Evolutionary conservation across 352 stramenopile species (phyloP), one percentile per base, ranked within the genome.

Genomic region (Paralagenidium karlingii): DNA sequence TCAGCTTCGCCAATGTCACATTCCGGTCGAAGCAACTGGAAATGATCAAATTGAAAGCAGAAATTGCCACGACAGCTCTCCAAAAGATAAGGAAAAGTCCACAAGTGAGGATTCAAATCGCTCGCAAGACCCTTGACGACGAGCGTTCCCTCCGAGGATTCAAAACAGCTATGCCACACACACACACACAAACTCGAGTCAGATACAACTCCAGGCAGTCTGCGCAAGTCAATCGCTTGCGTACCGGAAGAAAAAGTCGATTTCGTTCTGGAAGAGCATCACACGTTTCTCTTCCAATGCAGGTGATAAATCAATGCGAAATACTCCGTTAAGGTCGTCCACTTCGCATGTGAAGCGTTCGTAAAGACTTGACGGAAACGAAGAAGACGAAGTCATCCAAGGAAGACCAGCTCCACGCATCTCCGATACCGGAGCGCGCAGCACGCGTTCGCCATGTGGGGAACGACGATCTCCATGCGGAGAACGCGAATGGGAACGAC

Each of bases 71-170:
- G 66, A 31, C 70, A 84, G 45, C 70, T 82, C 51, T 87, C 69
- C 15, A 87, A 50, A 39, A 87, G 78, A 40, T 84, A 87, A 5
- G 74, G 65, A 69, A 69, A 87, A 9, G 67, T 64, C 74, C 74
- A 87, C 26, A 87, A 75, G 45, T 83, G 83, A 58, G 74, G 69
- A 40, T 82, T 87, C 38, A 87, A 49, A 30, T 83, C 69, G 38
- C 68, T 87, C 13, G 58, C 65, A 68, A 87, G 84, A 21, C 74
- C 74, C 40, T 87, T 87, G 20, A 87, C 68, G 11, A 83, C 63
- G 10, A 87, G 45, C 29, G 66, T 87, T 24, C 82, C 74, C 34
- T 81, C 68, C n/a, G 74, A 55, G 12, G 69, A 83, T 40, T 87
- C 70, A 36, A 87, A 84, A 47, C 68, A 82, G 36, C 56, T 66